Base-by-base conservation (phyloP, 2,329 filamentous ascomycete species). In the Colletotrichum paranaense region DNA sequence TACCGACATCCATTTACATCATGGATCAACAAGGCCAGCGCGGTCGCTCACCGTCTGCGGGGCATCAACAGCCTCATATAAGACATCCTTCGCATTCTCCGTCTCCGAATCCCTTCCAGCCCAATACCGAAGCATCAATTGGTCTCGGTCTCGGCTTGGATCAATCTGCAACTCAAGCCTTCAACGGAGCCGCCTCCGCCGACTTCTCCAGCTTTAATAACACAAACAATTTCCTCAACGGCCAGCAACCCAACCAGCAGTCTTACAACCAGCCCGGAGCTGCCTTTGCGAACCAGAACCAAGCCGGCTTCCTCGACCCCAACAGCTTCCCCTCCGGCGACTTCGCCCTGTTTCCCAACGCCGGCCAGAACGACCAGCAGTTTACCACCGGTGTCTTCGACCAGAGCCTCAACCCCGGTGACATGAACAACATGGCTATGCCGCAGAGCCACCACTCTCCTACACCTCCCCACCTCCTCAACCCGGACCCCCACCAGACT, bases 341-440 rank as follows among this genome's bases (percentile, higher is more conserved):
- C 82, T 92, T 92, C 80, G 89, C 90, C 62, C 86, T 93, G 77
- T 94, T 93, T 78, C 88, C 86, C 35, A 75, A 64, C 66, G 42
- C 64, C 9, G 85, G 87, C 76, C 84, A 86, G 70, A 84, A 83
- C 62, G 84, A 86, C 74, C 88, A 91, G 74, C 89, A 90, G 78
- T 90, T 92, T 78, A 90, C 90, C 78, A 83, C 90, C 14, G 88
- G 92, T 26, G 85, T 92, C 73, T 93, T 94, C 73, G 87, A 88
- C 75, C 84, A 84, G 68, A 81, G 83, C 62, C 81, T 89, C 55
- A 83, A 84, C 75, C 83, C 82, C 16, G 42, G 42, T 79, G 86
- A 89, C 75, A 82, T 89, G 64, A 85, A 82, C 80, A 86, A 82
- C 77, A 91, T 91, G 88, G 83, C 87, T 57, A 88, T 88, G 64